Evolutionary conservation across 2,329 filamentous ascomycete species (phyloP), one percentile per base, ranked within the genome.

Genomic region (Colletotrichum magnum): DNA sequence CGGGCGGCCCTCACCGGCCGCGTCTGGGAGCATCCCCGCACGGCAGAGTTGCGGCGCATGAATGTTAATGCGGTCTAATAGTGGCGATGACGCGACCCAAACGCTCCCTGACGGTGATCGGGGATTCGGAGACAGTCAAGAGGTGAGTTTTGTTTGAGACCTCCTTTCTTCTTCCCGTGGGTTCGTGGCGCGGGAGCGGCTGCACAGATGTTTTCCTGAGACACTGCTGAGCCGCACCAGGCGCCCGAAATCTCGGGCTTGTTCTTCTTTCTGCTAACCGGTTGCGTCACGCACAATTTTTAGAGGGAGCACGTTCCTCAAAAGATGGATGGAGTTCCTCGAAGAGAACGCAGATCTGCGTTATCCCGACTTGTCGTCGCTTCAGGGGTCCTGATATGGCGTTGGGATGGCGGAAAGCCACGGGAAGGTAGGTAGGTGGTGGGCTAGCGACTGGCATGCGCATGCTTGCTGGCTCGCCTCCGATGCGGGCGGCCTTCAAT

Each of bases 51-150:
- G 41, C 45, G 58, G 53, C 54, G 72, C 72, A 72, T 69, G 65
- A 69, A 72, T 57, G 74, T 75, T 78, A 76, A 80, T 75, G 70
- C 73, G 65, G 54, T 43, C 62, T 94, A 24, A 24, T 4, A 97
- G 95, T 98, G 74, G 95, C 96, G 61, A 98, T 99, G 95, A 99
- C 96, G 71, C 90, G 96, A 73, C 94, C 96, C 6, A 95, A 93
- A 83, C 89, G 96, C 74, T 95, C 96, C 77, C 85, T 99, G 51
- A 96, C 93, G 71, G 88, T 99, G 18, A 92, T 98, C 75, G 96
- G 95, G 52, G 96, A 99, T 80, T 96, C 94, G 68, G 96, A 98
- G 79, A 98, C 95, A 3, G 93, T 97, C 64, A 91, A 92, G 80
- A 90, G 88, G 93, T 97, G 85, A 88, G 93, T 89, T 69, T 10